These are phyloP conservation scores for Candida caryicola DNA, from an alignment of 805 yeast genomes.

Conservation along the genomic window DNA sequence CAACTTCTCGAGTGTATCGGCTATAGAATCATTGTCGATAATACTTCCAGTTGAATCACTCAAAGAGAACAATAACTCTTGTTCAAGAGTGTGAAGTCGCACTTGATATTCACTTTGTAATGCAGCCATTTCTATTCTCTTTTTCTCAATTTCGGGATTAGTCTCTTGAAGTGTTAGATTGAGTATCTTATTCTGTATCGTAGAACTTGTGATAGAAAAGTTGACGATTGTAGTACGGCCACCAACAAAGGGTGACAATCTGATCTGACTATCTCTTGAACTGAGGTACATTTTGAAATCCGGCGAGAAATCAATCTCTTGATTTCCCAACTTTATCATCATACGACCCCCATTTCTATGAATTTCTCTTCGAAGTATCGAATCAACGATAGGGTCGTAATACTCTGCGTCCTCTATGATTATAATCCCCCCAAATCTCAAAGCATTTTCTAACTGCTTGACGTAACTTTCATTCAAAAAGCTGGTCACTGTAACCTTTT, in stretches of 20 bases:
- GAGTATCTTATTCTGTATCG: slow-evolving; percentile 61
- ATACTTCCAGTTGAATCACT: slow-evolving; percentile 58
- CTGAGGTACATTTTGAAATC: slow-evolving; percentile 60
- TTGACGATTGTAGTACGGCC: slow-evolving; percentile 64
- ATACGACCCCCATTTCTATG: slow-evolving; percentile 67
- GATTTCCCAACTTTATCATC: slow-evolving; percentile 57
- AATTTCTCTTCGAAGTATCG: slow-evolving; percentile 60
- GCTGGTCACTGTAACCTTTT: slow-evolving; percentile 55
- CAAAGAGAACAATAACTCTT: slow-evolving; percentile 53
- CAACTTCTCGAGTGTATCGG: slow-evolving; percentile 59
- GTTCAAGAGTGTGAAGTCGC: slow-evolving; percentile 55
- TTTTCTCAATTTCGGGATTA: slow-evolving; percentile 64
- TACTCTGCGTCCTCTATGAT: slow-evolving; percentile 77
- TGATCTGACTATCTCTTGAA: slow-evolving; percentile 53
- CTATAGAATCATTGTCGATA: slow-evolving; percentile 62
- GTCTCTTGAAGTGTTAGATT: slow-evolving; percentile 52
- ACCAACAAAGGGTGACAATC: slow-evolving; percentile 52
- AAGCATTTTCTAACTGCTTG: slow-evolving; percentile 71
- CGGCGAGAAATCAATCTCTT: slow-evolving; percentile 63
- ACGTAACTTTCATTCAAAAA: slow-evolving; percentile 66
- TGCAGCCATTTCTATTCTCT: slow-evolving; percentile 51
- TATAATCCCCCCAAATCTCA: slow-evolving; percentile 78
- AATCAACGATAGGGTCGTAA: slow-evolving; percentile 69
- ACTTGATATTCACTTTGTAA: slow-evolving; percentile 59
- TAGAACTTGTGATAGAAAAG: slow-evolving; percentile 68